Evolutionary conservation across 176 grass and related monocot genomes (phyloP), one percentile per base, ranked within the genome.

Genomic region (Areca catechu): DNA sequence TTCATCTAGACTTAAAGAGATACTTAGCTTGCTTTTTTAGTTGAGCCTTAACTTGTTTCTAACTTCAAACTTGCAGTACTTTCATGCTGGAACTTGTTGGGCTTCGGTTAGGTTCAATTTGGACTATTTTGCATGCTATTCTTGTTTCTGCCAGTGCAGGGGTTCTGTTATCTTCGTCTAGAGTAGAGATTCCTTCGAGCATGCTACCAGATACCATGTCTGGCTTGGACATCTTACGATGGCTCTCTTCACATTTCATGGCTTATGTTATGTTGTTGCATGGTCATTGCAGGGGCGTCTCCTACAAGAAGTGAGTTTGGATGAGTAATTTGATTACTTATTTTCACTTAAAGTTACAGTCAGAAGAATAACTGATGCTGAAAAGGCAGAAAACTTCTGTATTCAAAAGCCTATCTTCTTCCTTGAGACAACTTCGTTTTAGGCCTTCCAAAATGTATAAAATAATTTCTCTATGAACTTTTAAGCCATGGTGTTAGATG

Each of bases 191-290:
- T 73, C 92, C 92, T 97, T 97, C 67, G 87, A 97, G 80, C 93
- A 97, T 77, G 93, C 83, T 54, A 97, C 93, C 17, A 84, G 83
- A 85, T 97, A 97, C 74, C 93, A 91, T 48, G 81, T 97, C 48
- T 97, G 93, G 93, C 67, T 97, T n/a, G 93, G 93, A 56, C 93
- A 97, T 76, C 93, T 97, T 50, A 97, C 93, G 16, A 97, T 97
- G 93, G 51, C 74, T 74, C 63, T 91, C 15, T 97, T 97, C 68
- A 97, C 93, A 48, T 66, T 97, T 51, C 93, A 97, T 72, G 93
- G 93, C 51, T 63, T 85, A 22, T 77, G 17, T 49, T 97, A 71
- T 73, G 68, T 88, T 25, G 58, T 77, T 21, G 18, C 72, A 21
- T 97, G 78, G 78, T 71, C 71, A 30, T 71, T 91, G 12, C 24